Evolutionary conservation across 495 filamentous ascomycete species (phyloP).

Genomic region (Coniosporium apollinis): DNA sequence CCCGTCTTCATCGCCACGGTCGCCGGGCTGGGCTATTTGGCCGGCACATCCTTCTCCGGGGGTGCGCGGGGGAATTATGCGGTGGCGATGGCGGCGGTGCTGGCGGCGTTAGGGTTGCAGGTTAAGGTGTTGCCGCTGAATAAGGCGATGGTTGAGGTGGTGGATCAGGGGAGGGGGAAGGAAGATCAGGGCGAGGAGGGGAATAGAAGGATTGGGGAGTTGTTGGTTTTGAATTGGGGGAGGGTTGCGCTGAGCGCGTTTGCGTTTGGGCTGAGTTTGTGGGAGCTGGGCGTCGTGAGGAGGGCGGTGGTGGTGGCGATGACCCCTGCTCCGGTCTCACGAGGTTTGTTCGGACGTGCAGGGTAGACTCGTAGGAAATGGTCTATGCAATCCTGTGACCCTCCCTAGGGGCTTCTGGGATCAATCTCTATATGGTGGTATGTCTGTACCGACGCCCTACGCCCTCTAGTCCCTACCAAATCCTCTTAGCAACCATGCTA

Average conservation of each 20-base stretch:
- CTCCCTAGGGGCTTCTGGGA: too few relatives aligned
- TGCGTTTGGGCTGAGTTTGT: not conserved
- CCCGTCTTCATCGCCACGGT: not conserved
- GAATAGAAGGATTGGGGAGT: not conserved
- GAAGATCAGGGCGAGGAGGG: not conserved
- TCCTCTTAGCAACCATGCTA: slow-evolving; percentile 85
- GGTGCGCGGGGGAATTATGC: not conserved
- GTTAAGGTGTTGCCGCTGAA: not conserved
- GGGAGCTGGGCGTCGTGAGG: too few relatives aligned
- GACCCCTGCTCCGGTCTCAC: too few relatives aligned
- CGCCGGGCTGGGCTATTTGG: not conserved
- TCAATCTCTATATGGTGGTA: too few relatives aligned
- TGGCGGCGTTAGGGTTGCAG: not conserved
- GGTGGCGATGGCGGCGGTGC: not conserved
- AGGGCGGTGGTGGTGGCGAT: too few relatives aligned
- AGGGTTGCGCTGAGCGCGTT: not conserved
- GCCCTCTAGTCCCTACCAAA: too few relatives aligned
- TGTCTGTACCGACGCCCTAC: too few relatives aligned
- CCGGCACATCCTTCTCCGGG: not conserved
- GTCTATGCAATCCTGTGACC: too few relatives aligned
- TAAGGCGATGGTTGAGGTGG: not conserved
- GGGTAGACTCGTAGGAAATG: too few relatives aligned
- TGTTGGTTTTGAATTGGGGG: not conserved
- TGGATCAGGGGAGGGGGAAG: not conserved
- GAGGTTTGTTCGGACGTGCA: too few relatives aligned